A percentile compares a stretch with the other conserved stretches of the same genome.
These are phyloP conservation scores for Reutealis trisperma DNA, from an alignment of 345 rosid genomes.

Conservation along the genomic window DNA sequence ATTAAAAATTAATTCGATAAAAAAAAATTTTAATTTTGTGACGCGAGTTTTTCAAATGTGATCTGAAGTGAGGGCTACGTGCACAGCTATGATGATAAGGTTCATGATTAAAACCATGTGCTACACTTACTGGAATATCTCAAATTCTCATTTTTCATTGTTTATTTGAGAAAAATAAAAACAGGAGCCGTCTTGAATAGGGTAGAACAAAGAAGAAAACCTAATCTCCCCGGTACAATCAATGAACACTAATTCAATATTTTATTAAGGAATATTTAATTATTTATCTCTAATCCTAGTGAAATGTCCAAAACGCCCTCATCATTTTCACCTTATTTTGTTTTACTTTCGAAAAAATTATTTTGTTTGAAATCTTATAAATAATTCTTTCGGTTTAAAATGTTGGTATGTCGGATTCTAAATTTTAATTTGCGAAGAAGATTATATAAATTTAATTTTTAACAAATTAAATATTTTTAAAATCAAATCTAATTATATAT, in stretches of 20 bases:
- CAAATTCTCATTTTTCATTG: no score
- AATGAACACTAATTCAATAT: conserved; percentile 4
- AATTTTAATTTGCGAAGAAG: no score
- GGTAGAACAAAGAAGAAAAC: background rate
- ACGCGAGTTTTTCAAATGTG: background rate
- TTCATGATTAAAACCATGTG: conserved; percentile 27
- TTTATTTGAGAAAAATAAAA: background rate
- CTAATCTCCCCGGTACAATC: conserved; percentile 19
- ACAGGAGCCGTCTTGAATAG: conserved; percentile 15
- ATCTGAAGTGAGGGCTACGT: background rate
- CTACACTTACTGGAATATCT: conserved; percentile 1
- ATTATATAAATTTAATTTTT: no score
- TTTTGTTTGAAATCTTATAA: no score
- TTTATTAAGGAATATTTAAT: background rate
- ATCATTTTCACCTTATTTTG: no score
- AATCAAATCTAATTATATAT: no score
- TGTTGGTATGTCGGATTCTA: no score
- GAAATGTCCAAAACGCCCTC: background rate
- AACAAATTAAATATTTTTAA: no score
- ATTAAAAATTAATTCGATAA: no score
- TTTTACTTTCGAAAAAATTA: background rate
- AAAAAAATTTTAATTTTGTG: background rate
- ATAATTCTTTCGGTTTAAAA: no score
- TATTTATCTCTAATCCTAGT: no score
- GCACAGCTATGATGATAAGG: conserved; percentile 14